Percentiles rank a stretch among this genome's conserved stretches.
Evolutionary conservation across 352 stramenopile species (phyloP).

Genomic region (Globisporangium mamillatum): DNA sequence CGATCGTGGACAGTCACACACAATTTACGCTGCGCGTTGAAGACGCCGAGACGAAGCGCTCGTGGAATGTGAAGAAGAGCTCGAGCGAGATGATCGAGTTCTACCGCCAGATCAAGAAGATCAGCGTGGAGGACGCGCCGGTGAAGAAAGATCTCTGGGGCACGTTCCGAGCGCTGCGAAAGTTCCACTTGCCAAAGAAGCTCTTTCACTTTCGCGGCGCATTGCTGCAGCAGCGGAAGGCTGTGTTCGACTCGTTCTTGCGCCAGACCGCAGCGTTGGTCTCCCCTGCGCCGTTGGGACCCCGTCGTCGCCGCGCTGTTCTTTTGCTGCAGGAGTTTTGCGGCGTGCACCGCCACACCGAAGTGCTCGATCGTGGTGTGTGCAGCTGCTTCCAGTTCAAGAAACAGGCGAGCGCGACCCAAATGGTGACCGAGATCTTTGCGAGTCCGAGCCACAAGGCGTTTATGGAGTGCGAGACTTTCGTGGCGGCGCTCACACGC

Average conservation of each 20-base stretch:
- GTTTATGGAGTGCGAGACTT: conserved; percentile 30
- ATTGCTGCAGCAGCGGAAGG: conserved; percentile 49
- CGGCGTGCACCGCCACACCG: conserved; percentile 40
- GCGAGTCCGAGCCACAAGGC: conserved; percentile 28
- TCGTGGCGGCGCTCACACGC: conserved; percentile 35
- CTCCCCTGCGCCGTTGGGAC: conserved; percentile 48
- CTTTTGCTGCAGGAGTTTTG: conserved; percentile 60
- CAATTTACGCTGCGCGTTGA: conserved; percentile 48
- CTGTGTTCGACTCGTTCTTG: conserved; percentile 72
- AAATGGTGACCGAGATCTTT: conserved; percentile 50
- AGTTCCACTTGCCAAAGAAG: conserved; percentile 51
- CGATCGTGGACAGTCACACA: conserved; percentile 28
- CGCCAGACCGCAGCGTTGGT: conserved; percentile 60
- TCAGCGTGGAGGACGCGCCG: conserved; percentile 47
- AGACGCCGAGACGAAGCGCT: conserved; percentile 52
- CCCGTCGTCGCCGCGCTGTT: conserved; percentile 47
- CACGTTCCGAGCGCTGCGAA: conserved; percentile 43
- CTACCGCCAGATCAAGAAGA: conserved; percentile 53
- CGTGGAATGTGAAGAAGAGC: conserved; percentile 56
- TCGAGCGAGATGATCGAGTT: conserved; percentile 62
- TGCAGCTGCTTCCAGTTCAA: conserved; percentile 39
- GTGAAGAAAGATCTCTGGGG: conserved; percentile 56
- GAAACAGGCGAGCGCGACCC: conserved; percentile 38
- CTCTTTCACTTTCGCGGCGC: conserved; percentile 52
- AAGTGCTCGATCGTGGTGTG: conserved; percentile 35